Evolutionary conservation across 768 basidiomycete species (phyloP).

Genomic region (Collybia sordida): DNA sequence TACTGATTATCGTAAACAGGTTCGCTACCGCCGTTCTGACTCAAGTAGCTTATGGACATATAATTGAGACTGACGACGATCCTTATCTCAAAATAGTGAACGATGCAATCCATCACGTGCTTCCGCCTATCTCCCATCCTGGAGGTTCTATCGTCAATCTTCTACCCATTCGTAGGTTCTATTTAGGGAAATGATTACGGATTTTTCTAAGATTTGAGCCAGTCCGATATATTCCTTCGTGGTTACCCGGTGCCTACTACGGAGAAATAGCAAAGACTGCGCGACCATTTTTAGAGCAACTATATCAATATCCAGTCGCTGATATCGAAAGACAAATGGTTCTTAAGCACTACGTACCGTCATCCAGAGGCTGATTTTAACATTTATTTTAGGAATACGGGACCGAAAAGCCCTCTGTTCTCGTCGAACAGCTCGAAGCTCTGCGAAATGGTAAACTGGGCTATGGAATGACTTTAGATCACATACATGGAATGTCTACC

Average conservation of each 20-base stretch:
- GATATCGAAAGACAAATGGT: constrained; percentile 15
- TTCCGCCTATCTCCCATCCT: constrained; percentile 4
- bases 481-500: constrained; percentile 8
- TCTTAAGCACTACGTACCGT: not conserved
- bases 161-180: constrained; percentile 14
- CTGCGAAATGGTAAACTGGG: constrained; percentile 3
- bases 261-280: constrained; percentile 9
- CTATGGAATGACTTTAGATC: constrained; percentile 2
- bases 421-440: constrained; percentile 8
- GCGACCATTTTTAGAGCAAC: constrained; percentile 1
- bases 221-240: constrained; percentile 15
- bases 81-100: constrained; percentile 8
- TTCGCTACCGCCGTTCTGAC: constrained; percentile 14
- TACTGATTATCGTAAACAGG: constrained; percentile 14
- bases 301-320: constrained; percentile 11
- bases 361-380: not conserved
- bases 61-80: constrained; percentile 12
- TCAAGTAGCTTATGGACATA: constrained; percentile 14
- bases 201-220: not conserved
- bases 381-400: constrained; percentile 9
- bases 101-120: constrained; percentile 3
- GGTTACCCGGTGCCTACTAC: constrained; percentile 21
- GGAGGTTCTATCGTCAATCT: constrained; percentile 12
- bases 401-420: constrained; percentile 8
- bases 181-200: not conserved